Evolutionary conservation across 208 protist genomes (phyloP).

Genomic region (Leishmania aethiopica): DNA sequence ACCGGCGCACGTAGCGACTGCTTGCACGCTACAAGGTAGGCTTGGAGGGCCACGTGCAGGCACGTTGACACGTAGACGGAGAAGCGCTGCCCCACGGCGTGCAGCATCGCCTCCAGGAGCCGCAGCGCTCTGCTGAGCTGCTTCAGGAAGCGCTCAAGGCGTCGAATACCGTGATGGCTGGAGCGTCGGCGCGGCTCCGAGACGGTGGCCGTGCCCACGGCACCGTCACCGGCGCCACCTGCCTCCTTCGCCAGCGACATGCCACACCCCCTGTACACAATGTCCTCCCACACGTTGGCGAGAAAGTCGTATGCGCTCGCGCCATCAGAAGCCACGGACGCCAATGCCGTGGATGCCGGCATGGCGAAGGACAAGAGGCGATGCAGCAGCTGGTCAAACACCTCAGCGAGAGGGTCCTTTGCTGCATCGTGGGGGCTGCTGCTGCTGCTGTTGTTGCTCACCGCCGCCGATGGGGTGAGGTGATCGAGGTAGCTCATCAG

Average conservation of each 20-base stretch:
- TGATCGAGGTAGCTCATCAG: constrained; percentile 79
- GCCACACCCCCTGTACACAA: constrained; percentile 32
- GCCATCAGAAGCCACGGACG: background rate
- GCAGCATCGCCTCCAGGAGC: constrained; percentile 66
- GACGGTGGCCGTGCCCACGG: background rate
- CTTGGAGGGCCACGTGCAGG: constrained; percentile 60
- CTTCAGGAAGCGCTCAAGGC: constrained; percentile 62
- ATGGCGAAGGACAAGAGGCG: constrained; percentile 68
- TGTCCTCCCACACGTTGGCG: constrained; percentile 31
- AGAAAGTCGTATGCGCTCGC: constrained; percentile 26
- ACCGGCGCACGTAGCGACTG: constrained; percentile 47
- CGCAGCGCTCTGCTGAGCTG: constrained; percentile 63
- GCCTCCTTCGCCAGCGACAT: constrained; percentile 11
- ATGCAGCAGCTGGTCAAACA: constrained; percentile 73
- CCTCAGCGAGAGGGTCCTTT: constrained; percentile 45
- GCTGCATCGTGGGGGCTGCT: background rate
- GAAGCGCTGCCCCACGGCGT: constrained; percentile 71
- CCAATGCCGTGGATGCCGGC: constrained; percentile 6
- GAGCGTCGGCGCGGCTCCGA: constrained; percentile 19
- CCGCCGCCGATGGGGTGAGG: constrained; percentile 27
- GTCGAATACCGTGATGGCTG: constrained; percentile 38
- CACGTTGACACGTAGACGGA: constrained; percentile 66
- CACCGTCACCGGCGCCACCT: background rate
- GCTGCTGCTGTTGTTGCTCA: background rate
- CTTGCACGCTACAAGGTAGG: constrained; percentile 80